Percentiles rank a stretch among this genome's conserved stretches.
Evolutionary conservation across 768 basidiomycete species (phyloP).

Genomic region (Pisolithus orientalis): DNA sequence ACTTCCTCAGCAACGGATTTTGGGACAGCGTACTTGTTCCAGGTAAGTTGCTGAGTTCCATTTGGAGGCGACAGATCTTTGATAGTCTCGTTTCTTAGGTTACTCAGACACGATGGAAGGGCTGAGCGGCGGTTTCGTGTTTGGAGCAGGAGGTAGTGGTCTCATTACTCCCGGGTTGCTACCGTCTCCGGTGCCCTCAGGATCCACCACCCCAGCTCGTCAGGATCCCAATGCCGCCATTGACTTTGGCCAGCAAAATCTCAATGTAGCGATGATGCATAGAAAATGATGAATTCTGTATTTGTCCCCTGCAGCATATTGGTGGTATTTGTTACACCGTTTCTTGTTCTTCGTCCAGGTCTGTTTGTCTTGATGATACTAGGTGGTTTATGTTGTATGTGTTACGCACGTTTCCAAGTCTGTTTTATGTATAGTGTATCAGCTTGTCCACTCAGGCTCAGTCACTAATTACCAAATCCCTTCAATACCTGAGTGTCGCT

Average conservation of each 20-base stretch:
- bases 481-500: no score
- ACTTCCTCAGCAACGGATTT: conserved; percentile 70
- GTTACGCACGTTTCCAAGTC: neutral
- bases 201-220: conserved; percentile 37
- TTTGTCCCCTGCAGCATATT: neutral
- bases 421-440: neutral
- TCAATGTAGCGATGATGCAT: conserved; percentile 20
- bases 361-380: neutral
- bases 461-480: no score
- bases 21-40: conserved; percentile 89
- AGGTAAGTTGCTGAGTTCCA: conserved; percentile 40
- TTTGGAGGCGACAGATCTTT: conserved; percentile 1
- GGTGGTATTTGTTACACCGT: neutral
- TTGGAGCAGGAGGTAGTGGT: conserved; percentile 77
- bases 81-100: conserved; percentile 36
- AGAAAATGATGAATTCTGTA: conserved; percentile 16
- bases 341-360: neutral
- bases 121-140: conserved; percentile 80
- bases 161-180: conserved; percentile 71
- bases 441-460: no score
- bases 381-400: neutral
- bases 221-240: conserved; percentile 11
- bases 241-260: conserved; percentile 22
- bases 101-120: conserved; percentile 79
- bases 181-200: conserved; percentile 54